Base-by-base conservation (phyloP, 768 basidiomycete species). In the Calocybe indica region DNA sequence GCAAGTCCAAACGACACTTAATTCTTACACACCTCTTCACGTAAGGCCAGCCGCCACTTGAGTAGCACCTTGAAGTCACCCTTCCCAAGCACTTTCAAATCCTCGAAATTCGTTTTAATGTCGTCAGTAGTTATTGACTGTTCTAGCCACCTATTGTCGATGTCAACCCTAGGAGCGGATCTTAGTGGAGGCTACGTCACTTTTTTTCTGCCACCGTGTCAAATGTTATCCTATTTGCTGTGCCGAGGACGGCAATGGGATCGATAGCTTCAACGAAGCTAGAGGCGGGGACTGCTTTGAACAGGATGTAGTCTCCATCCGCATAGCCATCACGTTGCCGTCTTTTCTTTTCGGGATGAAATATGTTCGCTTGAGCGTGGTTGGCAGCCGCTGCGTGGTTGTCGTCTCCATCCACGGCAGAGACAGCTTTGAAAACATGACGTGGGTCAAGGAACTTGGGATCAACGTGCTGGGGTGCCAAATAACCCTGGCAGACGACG, bases 401-500 rank as follows among this genome's bases (percentile, higher is more conserved):
- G 2, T 66, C 65, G 6, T 67, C 71, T 22, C 71, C 55, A 5
- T 71, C 62, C 13, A 75, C 57, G 0, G 80, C 70, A 11, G 81
- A 70, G 14, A 90, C 71, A 43, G 97, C 95, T 64, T 96, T 94
- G 78, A 99, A 99, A 53, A 99, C 96, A 60, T 97, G 92, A 62
- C 84, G 91, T 3, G 95, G 91, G 63, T 97, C 94, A 52, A 99
- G 83, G 69, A 99, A 96, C 68, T 95, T 96, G 10, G 95, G 93
- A 60, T 99, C 96, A 57, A 99, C 95, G 57, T 86, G 78, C 65
- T 90, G 92, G 2, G 96, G 96, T 7, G 94, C 92, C 48, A 91
- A 78, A 70, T 92, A 99, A 49, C 90, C 91, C 48, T 85, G 86
- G 66, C 96, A 99, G 43, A 97, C 91, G 57, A 99, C 96, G 75